Evolutionary conservation across 257 asterid genomes (phyloP).

Genomic region (Gynochthodes officinalis): DNA sequence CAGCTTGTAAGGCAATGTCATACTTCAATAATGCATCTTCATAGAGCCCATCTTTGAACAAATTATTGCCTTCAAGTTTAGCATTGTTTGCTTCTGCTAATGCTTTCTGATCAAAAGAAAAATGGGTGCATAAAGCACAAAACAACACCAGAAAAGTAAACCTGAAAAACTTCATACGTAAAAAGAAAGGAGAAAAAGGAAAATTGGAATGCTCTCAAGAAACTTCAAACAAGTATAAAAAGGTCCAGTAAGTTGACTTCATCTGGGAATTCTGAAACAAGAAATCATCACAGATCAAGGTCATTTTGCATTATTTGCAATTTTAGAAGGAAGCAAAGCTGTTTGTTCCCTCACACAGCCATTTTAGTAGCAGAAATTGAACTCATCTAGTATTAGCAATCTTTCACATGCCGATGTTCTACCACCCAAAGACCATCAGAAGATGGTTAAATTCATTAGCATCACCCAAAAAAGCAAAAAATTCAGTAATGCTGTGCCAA

Average conservation of each 20-base stretch:
- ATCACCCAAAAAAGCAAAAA: too few species aligned
- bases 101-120: slow-evolving; percentile 51
- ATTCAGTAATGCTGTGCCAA: background rate
- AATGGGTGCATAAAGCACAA: background rate
- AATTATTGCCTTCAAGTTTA: slow-evolving; percentile 68
- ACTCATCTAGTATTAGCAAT: background rate
- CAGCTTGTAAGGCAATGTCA: slow-evolving; percentile 67
- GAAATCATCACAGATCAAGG: background rate
- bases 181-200: too few species aligned
- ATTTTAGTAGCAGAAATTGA: background rate
- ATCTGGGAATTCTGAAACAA: background rate
- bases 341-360: background rate
- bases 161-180: background rate
- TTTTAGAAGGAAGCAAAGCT: background rate
- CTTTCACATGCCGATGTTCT: background rate
- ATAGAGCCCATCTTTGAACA: slow-evolving; percentile 62
- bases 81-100: slow-evolving; percentile 60
- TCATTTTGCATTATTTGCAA: background rate
- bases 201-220: background rate
- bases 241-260: background rate
- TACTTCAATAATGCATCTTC: slow-evolving; percentile 81
- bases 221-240: background rate
- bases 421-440: background rate
- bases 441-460: too few species aligned
- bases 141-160: background rate